Percentiles rank a stretch among this genome's conserved stretches.
Conservation (phyloP, 202 grass and related monocot species). For the Saccharum hybrid region DNA sequence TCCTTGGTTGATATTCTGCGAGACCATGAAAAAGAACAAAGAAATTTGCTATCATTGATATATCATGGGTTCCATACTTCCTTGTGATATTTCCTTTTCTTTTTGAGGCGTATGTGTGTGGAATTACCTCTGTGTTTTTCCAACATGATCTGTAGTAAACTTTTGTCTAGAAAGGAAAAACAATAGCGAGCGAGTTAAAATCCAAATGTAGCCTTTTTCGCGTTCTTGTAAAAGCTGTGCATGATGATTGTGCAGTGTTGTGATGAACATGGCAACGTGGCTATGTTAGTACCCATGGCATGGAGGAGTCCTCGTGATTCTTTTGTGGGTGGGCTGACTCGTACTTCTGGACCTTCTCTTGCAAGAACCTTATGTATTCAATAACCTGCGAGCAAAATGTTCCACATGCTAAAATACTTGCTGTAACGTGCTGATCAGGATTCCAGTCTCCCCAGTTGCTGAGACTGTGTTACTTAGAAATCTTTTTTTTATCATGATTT, state of each 20-base stretch:
- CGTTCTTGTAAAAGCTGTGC: neutral
- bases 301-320: constrained; percentile 64
- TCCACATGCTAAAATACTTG: neutral
- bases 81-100: neutral
- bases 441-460: neutral
- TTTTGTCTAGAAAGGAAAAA: constrained; percentile 63
- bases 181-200: constrained; percentile 7
- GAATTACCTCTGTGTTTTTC: constrained; percentile 81
- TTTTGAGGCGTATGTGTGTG: neutral
- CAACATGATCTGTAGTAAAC: constrained; percentile 95
- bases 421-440: neutral
- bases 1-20: constrained; percentile 55
- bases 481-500: neutral
- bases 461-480: neutral
- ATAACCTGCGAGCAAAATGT: constrained; percentile 72
- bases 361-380: constrained; percentile 89
- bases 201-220: constrained; percentile 3
- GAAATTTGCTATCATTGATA: constrained; percentile 19
- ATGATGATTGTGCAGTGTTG: neutral
- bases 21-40: constrained; percentile 38
- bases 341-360: constrained; percentile 88
- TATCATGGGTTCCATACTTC: neutral
- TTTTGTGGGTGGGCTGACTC: constrained; percentile 64
- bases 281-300: constrained; percentile 80
- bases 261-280: constrained; percentile 26